Evolutionary conservation across 805 yeast species (phyloP), one percentile per base, ranked within the genome.

Genomic region (Zygosaccharomyces lentus): DNA sequence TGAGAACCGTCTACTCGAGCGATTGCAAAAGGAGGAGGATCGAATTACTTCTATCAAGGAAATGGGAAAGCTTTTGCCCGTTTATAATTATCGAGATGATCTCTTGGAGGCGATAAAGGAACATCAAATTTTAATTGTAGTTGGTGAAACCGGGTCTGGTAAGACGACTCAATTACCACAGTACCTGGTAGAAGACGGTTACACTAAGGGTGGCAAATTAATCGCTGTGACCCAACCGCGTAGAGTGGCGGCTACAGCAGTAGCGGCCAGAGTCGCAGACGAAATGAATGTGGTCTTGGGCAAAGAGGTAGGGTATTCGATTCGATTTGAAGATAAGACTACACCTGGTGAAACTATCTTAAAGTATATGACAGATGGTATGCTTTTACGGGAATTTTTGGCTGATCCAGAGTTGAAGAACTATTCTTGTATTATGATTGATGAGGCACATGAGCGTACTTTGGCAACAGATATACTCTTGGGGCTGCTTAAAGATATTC

Each of bases 391-490:
- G 48, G 99, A 93, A 66, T 83, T 87, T 53, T 67, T 90, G 27
- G 70, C 76, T 1, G 97, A 90, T 61, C 87, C 95, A 0, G 78
- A 78, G 35, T 66, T 90, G 34, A 65, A 73, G 1, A 69, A 67
- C 2, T 91, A 90, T 60, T 78, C 93, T 1, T 95, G 86, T 1
- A 73, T 91, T 46, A 89, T 91, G 84, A 82, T 91, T 39, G 99
- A 91, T 67, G 99, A 91, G 66, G 99, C 99, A 0, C 99, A 93
- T 62, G 99, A 93, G 63, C 75, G 99, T 47, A 93, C 98, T 0
- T 71, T 91, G 34, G 82, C 91, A n/a, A 91, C 98, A 0, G 99
- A 91, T 66, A 74, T 80, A 8, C 61, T 91, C 7, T 70, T 91
- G 42, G 95, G 96, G 0, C 68, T 93, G 30, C 66, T 91, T 26